These are phyloP conservation scores for Elongisporangium senticosum DNA, from an alignment of 352 stramenopile genomes.

Conservation along the genomic window DNA sequence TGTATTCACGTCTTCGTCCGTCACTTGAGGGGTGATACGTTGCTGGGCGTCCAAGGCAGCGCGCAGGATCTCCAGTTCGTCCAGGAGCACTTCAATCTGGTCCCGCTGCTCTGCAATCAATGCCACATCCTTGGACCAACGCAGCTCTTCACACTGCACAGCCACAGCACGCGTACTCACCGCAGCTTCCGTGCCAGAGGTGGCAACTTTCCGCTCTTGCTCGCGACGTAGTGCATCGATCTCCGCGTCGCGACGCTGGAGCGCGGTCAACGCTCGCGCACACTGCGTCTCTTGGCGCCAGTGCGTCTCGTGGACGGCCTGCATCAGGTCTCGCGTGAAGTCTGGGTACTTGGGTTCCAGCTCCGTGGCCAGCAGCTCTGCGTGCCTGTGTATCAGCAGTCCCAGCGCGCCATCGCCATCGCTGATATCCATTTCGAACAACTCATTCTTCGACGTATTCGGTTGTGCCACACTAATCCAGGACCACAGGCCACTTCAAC, in stretches of 20 bases:
- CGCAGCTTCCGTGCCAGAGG: neutral
- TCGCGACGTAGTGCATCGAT: constrained; percentile 12
- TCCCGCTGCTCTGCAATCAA: constrained; percentile 14
- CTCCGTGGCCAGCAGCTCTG: constrained; percentile 7
- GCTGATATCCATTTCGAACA: too few species aligned
- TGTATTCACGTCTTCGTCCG: neutral
- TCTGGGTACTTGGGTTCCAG: constrained; percentile 7
- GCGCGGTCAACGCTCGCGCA: constrained; percentile 13
- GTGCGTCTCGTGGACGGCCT: constrained; percentile 6
- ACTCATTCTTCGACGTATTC: too few species aligned
- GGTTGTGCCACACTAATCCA: too few species aligned
- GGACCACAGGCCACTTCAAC: too few species aligned
- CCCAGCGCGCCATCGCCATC: neutral
- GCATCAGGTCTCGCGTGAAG: constrained; percentile 15
- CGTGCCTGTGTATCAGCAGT: neutral
- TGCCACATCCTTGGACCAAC: neutral
- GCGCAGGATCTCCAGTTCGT: constrained; percentile 20
- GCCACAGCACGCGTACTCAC: neutral
- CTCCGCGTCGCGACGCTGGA: constrained; percentile 21
- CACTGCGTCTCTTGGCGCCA: constrained; percentile 16
- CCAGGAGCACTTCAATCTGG: constrained; percentile 25
- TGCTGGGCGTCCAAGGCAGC: neutral
- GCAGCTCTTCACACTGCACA: neutral
- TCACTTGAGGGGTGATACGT: neutral
- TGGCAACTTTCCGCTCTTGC: neutral